Base-by-base conservation (phyloP, 352 stramenopile genomes). In the Thalassiosira mediterranea region DNA sequence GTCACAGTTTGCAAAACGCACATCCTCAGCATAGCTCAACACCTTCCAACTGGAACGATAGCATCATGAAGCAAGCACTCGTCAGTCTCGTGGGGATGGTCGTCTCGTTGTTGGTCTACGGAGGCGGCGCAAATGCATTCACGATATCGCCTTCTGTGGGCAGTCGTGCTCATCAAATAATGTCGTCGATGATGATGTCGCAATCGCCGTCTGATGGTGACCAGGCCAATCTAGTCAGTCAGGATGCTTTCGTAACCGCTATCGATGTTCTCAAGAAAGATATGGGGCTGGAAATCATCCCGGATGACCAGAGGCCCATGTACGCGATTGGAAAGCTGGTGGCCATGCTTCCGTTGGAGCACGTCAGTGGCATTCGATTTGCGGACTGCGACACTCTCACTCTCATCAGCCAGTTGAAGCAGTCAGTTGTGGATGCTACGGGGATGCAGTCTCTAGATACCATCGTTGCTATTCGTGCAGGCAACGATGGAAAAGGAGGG, bases 261-360 rank as follows among this genome's bases (percentile, higher is more conserved):
- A 78, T 78, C 46, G 69, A 78, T 32, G 29, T 62, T 23, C 25
- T 78, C 37, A 78, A 78, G 56, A 56, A n/a, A 25, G 69, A 78
- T 46, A 72, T 78, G 59, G 69, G 69, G 4, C 66, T 78, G 21
- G 52, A 72, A 59, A 42, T 59, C 17, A 66, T 72, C 15, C 54
- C 69, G 15, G 49, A 78, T 25, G 59, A 65, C n/a, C 28, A 78
- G 48, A 42, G 61, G n/a, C 65, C 65, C 2, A 68, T 78, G 60
- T 72, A 78, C 46, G 69, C 69, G 0, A 78, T 78, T 51, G 69
- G 69, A 38, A 78, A 72, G 54, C 44, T 78, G 19, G 60, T 72
- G 17, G 69, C 69, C 1, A 40, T 53, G 19, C 62, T 78, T 2
- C 69, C 69, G 15, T 32, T 78, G 31, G 51, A 72, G 28, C 28